phyloP scores from a whole-genome alignment of 257 asterid genomes.

The Haberlea rhodopensis region DNA sequence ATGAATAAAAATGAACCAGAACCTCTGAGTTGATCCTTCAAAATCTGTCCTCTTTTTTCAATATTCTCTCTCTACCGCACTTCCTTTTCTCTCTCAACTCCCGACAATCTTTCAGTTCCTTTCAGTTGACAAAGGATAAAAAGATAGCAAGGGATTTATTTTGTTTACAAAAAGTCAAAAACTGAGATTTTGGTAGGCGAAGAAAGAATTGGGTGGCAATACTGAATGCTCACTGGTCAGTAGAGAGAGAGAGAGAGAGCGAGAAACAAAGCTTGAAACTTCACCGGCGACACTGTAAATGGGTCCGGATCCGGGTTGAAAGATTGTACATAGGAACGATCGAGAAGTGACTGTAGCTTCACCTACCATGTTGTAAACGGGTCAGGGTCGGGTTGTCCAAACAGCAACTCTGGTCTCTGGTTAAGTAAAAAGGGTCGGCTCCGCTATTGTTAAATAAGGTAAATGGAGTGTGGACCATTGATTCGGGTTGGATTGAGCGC shows the following conservation, averaged over 20 bases:
- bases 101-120: constrained; percentile 37
- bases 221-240: constrained; percentile 27
- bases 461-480: not conserved
- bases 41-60: not conserved
- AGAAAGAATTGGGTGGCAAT: constrained; percentile 9
- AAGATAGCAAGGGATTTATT: constrained; percentile 17
- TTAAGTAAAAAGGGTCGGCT: too few species aligned
- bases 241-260: constrained; percentile 19
- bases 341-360: too few species aligned
- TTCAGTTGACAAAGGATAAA: constrained; percentile 50
- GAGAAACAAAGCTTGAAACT: constrained; percentile 29
- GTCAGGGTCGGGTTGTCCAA: not conserved
- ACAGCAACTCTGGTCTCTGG: too few species aligned
- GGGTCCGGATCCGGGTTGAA: not conserved
- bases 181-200: constrained; percentile 29
- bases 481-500: constrained; percentile 15
- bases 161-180: constrained; percentile 23
- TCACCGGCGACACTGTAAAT: not conserved
- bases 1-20: constrained; percentile 35
- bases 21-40: constrained; percentile 36
- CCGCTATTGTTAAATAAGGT: not conserved
- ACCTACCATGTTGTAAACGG: too few species aligned
- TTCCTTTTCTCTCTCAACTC: constrained; percentile 23
- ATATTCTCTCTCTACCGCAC: constrained; percentile 17
- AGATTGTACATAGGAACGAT: too few species aligned